phyloP scores from a whole-genome alignment of 78 protist genomes.

The Pigoraptor vietnamica region DNA sequence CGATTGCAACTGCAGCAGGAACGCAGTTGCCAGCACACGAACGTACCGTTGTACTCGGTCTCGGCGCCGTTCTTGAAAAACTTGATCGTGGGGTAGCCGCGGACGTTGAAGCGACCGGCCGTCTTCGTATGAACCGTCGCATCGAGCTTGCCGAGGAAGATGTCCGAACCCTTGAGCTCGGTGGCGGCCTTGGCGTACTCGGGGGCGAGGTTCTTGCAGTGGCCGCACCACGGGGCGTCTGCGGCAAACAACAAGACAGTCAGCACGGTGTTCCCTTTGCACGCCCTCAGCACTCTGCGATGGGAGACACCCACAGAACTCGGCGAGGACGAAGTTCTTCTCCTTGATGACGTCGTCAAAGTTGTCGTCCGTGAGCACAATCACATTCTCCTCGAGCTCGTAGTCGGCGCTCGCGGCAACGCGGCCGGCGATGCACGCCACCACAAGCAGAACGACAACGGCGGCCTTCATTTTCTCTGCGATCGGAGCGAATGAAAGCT shows the following conservation, averaged over 20 bases:
- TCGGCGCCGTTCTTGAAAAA: constrained; percentile 60
- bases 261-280: too few species aligned
- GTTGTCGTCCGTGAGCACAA: constrained; percentile 15
- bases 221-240: constrained; percentile 79
- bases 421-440: not conserved
- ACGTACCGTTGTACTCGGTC: constrained; percentile 63
- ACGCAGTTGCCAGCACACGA: too few species aligned
- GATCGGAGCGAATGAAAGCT: not conserved
- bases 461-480: not conserved
- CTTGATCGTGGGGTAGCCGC: constrained; percentile 81
- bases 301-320: constrained; percentile 32
- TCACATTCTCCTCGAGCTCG: not conserved
- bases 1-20: too few species aligned
- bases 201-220: constrained; percentile 80
- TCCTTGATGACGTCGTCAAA: constrained; percentile 3
- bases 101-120: constrained; percentile 5
- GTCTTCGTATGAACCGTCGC: not conserved
- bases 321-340: constrained; percentile 5
- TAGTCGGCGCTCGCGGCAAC: not conserved
- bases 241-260: not conserved
- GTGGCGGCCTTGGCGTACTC: constrained; percentile 54
- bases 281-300: too few species aligned
- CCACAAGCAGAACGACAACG: not conserved
- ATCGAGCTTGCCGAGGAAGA: not conserved
- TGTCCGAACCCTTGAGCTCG: not conserved